A percentile compares a stretch with the other conserved stretches of the same genome.
phyloP scores from a whole-genome alignment of 345 rosid species.

The Aquilaria yunnanensis region DNA sequence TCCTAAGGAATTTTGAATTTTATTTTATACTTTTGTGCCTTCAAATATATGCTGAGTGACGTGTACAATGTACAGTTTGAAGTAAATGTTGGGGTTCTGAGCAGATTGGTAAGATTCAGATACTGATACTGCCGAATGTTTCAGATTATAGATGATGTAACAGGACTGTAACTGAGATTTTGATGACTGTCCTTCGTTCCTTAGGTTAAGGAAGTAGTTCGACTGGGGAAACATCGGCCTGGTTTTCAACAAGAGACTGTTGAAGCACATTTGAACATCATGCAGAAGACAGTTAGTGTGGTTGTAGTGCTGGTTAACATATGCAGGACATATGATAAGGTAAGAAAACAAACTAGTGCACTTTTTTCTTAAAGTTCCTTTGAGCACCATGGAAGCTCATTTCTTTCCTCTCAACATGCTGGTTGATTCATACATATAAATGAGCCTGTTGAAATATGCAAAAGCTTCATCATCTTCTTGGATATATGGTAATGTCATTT shows the following conservation, averaged over 20 bases:
- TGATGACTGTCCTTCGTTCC: background rate
- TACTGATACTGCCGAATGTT: conserved; percentile 1
- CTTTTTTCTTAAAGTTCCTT: background rate
- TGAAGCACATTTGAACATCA: conserved; percentile 35
- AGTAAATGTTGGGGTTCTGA: conserved; percentile 57
- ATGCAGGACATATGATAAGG: conserved; percentile 69
- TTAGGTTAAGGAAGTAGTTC: conserved; percentile 53
- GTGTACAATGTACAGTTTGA: conserved; percentile 53
- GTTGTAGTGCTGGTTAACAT: conserved; percentile 68
- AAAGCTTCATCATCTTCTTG: too few species aligned
- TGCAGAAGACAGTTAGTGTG: conserved; percentile 55
- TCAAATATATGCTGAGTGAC: background rate
- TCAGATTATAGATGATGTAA: conserved; percentile 3
- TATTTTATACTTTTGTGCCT: background rate
- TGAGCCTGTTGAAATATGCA: too few species aligned
- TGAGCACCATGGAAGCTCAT: too few species aligned
- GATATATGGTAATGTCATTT: too few species aligned
- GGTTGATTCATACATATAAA: too few species aligned
- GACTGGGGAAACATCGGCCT: conserved; percentile 30
- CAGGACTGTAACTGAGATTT: background rate
- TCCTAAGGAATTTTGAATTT: background rate
- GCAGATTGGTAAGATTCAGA: conserved; percentile 44
- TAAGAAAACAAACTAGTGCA: conserved; percentile 16
- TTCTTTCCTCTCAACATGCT: too few species aligned
- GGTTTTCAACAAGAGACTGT: conserved; percentile 34